Percentiles rank a stretch among this genome's conserved stretches.
Evolutionary conservation across 2,329 filamentous ascomycete genomes (phyloP).

Genomic region (Ramularia endophylla): DNA sequence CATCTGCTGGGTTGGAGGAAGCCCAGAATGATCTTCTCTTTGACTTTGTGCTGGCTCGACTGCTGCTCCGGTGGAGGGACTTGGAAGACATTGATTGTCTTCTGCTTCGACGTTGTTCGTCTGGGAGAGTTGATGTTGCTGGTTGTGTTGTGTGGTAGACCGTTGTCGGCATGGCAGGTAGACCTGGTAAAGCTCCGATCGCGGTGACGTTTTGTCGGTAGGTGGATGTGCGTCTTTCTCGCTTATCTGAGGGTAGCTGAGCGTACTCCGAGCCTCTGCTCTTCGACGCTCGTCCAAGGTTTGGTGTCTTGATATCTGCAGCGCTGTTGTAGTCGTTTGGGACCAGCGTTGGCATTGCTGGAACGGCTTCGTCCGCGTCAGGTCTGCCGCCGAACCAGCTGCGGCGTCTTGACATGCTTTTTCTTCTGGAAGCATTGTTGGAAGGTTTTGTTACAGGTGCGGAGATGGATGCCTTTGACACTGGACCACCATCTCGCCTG

Average conservation of each 20-base stretch:
- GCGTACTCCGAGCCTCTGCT: background rate
- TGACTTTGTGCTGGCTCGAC: slow-evolving; percentile 8
- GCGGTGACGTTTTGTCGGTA: slow-evolving; percentile 3
- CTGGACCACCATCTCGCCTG: no score
- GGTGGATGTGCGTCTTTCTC: background rate
- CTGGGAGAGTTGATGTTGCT: slow-evolving; percentile 12
- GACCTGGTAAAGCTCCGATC: slow-evolving; percentile 10
- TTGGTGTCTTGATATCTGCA: no score
- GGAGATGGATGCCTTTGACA: no score
- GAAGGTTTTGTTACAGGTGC: no score
- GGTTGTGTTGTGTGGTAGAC: slow-evolving; percentile 5
- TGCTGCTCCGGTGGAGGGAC: slow-evolving; percentile 3
- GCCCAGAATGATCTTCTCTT: slow-evolving; percentile 17
- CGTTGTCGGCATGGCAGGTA: slow-evolving; percentile 11
- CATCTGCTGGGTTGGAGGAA: slow-evolving; percentile 18
- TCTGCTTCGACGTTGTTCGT: slow-evolving; percentile 12
- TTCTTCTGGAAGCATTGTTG: background rate
- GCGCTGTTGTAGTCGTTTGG: background rate
- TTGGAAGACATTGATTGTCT: slow-evolving; percentile 8
- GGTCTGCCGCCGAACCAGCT: slow-evolving; percentile 24
- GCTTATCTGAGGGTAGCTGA: background rate
- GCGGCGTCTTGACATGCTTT: slow-evolving; percentile 15
- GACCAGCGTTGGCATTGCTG: slow-evolving; percentile 16
- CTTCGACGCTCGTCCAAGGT: no score
- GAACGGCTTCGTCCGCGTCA: slow-evolving; percentile 16